phyloP scores from a whole-genome alignment of 2,329 filamentous ascomycete species.

The Biscogniauxia sp. region DNA sequence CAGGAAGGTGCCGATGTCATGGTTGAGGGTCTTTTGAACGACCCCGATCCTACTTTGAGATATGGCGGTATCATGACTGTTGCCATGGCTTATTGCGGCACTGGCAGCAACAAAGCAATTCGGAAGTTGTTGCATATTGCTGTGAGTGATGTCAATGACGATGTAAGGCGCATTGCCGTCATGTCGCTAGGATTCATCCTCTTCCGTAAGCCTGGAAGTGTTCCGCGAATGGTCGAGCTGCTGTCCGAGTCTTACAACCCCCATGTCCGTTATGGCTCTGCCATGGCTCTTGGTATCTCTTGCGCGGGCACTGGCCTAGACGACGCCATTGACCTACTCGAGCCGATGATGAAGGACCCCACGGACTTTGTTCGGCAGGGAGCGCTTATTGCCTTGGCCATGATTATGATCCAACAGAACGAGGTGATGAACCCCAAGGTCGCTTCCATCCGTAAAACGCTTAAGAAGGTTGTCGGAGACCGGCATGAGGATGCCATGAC shows the following conservation, averaged over 20 bases:
- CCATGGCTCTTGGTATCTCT: constrained; percentile 97
- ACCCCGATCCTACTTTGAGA: constrained; percentile 87
- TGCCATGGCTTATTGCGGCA: constrained; percentile 94
- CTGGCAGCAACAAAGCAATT: constrained; percentile 97
- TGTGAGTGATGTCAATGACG: constrained; percentile 96
- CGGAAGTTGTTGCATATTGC: constrained; percentile 92
- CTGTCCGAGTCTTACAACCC: constrained; percentile 98
- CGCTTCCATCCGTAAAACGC: constrained; percentile 81
- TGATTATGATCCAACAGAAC: constrained; percentile 99
- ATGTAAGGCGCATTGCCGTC: constrained; percentile 91
- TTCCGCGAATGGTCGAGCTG: constrained; percentile 97
- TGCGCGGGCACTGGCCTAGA: constrained; percentile 95
- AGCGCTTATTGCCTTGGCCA: constrained; percentile 86
- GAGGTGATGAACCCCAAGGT: constrained; percentile 99
- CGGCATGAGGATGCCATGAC: constrained; percentile 99
- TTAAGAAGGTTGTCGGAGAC: constrained; percentile 91
- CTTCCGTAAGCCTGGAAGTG: constrained; percentile 95
- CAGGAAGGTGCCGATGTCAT: constrained; percentile 94
- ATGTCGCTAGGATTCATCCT: constrained; percentile 98
- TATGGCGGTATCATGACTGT: constrained; percentile 99
- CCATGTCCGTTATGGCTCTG: constrained; percentile 94
- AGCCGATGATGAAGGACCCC: constrained; percentile 99
- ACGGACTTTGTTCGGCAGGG: constrained; percentile 98
- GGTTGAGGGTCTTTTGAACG: constrained; percentile 88
- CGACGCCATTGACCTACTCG: constrained; percentile 92